Conservation (phyloP, 2,329 filamentous ascomycete species). For the Colletotrichum sidae region DNA sequence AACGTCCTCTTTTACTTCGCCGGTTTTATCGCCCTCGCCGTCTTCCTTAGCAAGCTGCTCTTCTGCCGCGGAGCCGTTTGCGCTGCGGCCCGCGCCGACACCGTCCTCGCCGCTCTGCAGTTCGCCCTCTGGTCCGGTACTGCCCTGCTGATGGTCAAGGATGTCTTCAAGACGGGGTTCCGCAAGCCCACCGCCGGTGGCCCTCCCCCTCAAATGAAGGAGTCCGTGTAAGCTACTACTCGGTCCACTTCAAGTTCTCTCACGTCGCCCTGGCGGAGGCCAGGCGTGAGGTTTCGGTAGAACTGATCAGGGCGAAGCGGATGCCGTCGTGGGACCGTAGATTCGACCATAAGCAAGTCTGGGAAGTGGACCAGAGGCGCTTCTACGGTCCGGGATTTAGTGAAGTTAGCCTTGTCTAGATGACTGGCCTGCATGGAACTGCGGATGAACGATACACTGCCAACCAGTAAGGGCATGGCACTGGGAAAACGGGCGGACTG, state of each 20-base stretch:
- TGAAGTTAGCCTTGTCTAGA: conserved; percentile 38
- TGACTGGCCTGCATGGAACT: conserved; percentile 20
- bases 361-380: conserved; percentile 34
- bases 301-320: conserved; percentile 27
- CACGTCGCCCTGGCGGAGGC: conserved; percentile 29
- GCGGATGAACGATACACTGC: background rate
- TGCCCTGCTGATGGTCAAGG: conserved; percentile 57
- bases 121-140: conserved; percentile 66
- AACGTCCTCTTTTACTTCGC: conserved; percentile 70
- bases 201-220: conserved; percentile 39
- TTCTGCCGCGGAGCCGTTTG: conserved; percentile 71
- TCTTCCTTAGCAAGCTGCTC: conserved; percentile 66
- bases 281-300: conserved; percentile 31
- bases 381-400: conserved; percentile 36
- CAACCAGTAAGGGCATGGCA: conserved; percentile 8
- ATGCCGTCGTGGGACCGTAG: conserved; percentile 34
- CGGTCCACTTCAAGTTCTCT: conserved; percentile 29
- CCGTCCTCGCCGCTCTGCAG: conserved; percentile 64
- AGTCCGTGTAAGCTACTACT: conserved; percentile 35
- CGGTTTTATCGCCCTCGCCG: conserved; percentile 68
- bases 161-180: conserved; percentile 58
- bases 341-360: conserved; percentile 19
- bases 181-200: conserved; percentile 44
- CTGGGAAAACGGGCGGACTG: conserved; percentile 13
- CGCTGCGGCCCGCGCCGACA: conserved; percentile 63